Percentiles rank a stretch among this genome's conserved stretches.
Evolutionary conservation across 768 basidiomycete genomes (phyloP).

Genomic region (Cystoderma amianthinum): DNA sequence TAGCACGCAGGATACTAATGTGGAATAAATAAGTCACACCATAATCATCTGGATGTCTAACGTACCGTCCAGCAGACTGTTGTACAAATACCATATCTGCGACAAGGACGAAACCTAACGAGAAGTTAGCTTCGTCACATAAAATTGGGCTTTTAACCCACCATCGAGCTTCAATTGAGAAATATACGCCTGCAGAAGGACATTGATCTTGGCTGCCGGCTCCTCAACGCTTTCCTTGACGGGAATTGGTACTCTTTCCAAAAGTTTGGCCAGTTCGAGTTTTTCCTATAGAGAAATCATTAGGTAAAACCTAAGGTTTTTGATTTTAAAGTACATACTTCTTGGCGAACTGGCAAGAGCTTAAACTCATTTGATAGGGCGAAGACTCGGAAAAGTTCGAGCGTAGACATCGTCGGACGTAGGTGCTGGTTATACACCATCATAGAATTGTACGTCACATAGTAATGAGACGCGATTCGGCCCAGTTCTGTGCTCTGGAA

Average conservation of each 20-base stretch:
- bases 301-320: no score
- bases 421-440: slow-evolving; percentile 93
- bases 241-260: slow-evolving; percentile 94
- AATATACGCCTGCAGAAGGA: slow-evolving; percentile 90
- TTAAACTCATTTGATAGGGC: slow-evolving; percentile 96
- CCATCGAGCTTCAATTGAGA: slow-evolving; percentile 92
- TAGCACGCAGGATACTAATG: slow-evolving; percentile 80
- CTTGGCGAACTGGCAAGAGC: slow-evolving; percentile 80
- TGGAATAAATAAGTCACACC: no score
- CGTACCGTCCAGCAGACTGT: slow-evolving; percentile 89
- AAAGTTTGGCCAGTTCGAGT: slow-evolving; percentile 79
- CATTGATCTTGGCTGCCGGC: slow-evolving; percentile 95
- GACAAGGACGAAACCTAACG: slow-evolving; percentile 69
- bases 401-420: slow-evolving; percentile 73
- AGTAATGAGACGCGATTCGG: slow-evolving; percentile 91
- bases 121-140: background rate
- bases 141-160: slow-evolving; percentile 9
- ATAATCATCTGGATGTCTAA: no score
- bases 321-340: no score
- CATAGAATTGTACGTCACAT: slow-evolving; percentile 95
- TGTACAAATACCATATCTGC: slow-evolving; percentile 96
- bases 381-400: slow-evolving; percentile 95
- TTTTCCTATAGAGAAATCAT: slow-evolving; percentile 90
- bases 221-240: slow-evolving; percentile 97
- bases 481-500: slow-evolving; percentile 94